These are phyloP conservation scores for Pisolithus orientalis DNA, from an alignment of 768 basidiomycete species.

Conservation along the genomic window DNA sequence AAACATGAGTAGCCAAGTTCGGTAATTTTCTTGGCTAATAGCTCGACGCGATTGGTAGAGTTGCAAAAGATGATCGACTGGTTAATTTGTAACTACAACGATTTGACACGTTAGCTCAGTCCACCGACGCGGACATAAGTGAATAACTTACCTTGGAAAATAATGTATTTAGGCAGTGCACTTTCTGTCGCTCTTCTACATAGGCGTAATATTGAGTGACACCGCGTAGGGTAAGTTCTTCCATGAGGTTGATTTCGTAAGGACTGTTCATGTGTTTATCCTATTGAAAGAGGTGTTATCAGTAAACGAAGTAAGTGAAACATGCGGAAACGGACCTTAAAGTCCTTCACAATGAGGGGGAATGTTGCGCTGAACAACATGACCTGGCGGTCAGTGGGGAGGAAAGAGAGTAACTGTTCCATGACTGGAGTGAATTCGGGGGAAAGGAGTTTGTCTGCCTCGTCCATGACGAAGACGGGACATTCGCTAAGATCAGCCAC, in stretches of 20 bases:
- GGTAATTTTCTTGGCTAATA: conserved; percentile 98
- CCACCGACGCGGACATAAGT: background rate
- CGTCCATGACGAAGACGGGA: conserved; percentile 98
- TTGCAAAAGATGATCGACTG: conserved; percentile 99
- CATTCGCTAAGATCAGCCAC: conserved; percentile 94
- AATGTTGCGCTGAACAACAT: conserved; percentile 99
- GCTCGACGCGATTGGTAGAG: conserved; percentile 98
- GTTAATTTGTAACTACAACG: conserved; percentile 92
- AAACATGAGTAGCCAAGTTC: conserved; percentile 99
- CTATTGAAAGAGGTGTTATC: conserved; percentile 33
- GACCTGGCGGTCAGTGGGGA: conserved; percentile 85
- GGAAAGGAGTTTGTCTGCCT: conserved; percentile 95
- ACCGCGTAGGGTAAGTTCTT: conserved; percentile 96
- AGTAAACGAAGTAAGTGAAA: background rate
- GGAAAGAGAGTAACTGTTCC: conserved; percentile 86
- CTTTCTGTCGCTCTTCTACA: conserved; percentile 98
- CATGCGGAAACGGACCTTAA: conserved; percentile 59
- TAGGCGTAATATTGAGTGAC: conserved; percentile 99
- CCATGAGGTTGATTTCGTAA: conserved; percentile 99
- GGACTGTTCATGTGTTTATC: conserved; percentile 95
- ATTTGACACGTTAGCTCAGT: conserved; percentile 2
- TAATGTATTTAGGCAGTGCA: conserved; percentile 98
- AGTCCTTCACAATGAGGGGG: conserved; percentile 98
- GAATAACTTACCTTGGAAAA: conserved; percentile 77
- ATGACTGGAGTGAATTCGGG: conserved; percentile 98